Conservation (phyloP, 1,139 yeast species). For the Geotrichum candidum region DNA sequence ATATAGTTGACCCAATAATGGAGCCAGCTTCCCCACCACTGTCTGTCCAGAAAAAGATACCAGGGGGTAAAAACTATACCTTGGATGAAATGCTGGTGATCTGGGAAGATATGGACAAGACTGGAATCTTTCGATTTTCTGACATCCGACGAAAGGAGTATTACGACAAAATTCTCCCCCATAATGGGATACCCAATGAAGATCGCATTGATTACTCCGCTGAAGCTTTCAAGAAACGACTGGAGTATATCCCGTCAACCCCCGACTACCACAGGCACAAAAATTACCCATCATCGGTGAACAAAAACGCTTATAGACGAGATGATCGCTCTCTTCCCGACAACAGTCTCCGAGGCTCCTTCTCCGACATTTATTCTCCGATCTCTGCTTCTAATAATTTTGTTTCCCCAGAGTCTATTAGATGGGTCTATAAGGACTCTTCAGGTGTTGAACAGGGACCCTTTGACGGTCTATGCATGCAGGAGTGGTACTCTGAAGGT, state of each 20-base stretch:
- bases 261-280: background rate
- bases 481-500: constrained; percentile 63
- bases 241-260: background rate
- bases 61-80: constrained; percentile 33
- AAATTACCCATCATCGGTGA: background rate
- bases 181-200: constrained; percentile 1
- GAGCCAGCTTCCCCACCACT: too few species aligned
- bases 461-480: constrained; percentile 69
- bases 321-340: background rate
- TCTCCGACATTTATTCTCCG: background rate
- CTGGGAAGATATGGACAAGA: constrained; percentile 44
- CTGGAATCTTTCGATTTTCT: constrained; percentile 24
- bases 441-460: constrained; percentile 75
- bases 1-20: too few species aligned
- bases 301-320: background rate
- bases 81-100: constrained; percentile 51
- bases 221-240: constrained; percentile 4
- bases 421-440: constrained; percentile 72
- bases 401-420: constrained; percentile 41
- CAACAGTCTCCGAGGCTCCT: background rate
- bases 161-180: constrained; percentile 18
- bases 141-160: constrained; percentile 29
- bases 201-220: constrained; percentile 13
- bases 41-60: too few species aligned
- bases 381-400: constrained; percentile 3